Conservation (phyloP, 2,329 filamentous ascomycete genomes). For the Venturia nashicola region DNA sequence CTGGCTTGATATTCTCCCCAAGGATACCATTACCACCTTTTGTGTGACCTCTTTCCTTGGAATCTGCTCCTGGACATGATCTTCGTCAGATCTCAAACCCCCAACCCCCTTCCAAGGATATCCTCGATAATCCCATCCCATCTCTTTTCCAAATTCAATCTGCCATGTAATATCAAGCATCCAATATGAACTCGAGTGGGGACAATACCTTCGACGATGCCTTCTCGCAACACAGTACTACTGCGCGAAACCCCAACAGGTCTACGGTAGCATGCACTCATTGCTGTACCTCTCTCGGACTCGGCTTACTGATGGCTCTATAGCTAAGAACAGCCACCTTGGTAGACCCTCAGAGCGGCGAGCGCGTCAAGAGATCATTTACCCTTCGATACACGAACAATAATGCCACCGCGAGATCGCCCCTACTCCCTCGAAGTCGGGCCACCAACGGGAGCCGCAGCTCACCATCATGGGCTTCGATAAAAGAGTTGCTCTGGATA, state of each 20-base stretch:
- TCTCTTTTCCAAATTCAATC: not conserved
- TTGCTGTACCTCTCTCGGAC: too few relatives aligned
- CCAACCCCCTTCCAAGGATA: not conserved
- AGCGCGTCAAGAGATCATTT: conserved; percentile 69
- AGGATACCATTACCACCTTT: not conserved
- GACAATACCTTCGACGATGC: conserved; percentile 1
- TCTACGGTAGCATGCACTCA: not conserved
- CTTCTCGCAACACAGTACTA: not conserved
- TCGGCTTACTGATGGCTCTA: conserved; percentile 8
- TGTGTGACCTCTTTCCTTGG: not conserved
- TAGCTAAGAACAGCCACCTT: conserved; percentile 75
- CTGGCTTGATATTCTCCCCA: not conserved
- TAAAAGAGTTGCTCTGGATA: not conserved
- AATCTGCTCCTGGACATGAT: not conserved
- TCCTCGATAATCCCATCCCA: not conserved
- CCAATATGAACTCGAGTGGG: not conserved
- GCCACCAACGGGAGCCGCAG: conserved; percentile 2
- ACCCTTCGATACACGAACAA: conserved; percentile 45
- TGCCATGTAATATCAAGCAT: not conserved
- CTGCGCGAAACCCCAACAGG: not conserved
- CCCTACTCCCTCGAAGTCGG: conserved; percentile 17
- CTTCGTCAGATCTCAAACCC: not conserved
- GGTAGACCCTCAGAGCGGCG: conserved; percentile 74
- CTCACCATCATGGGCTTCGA: not conserved
- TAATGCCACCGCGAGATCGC: conserved; percentile 28